Evolutionary conservation across 352 stramenopile genomes (phyloP), one percentile per base, ranked within the genome.

Genomic region (Aphanomyces astaci): DNA sequence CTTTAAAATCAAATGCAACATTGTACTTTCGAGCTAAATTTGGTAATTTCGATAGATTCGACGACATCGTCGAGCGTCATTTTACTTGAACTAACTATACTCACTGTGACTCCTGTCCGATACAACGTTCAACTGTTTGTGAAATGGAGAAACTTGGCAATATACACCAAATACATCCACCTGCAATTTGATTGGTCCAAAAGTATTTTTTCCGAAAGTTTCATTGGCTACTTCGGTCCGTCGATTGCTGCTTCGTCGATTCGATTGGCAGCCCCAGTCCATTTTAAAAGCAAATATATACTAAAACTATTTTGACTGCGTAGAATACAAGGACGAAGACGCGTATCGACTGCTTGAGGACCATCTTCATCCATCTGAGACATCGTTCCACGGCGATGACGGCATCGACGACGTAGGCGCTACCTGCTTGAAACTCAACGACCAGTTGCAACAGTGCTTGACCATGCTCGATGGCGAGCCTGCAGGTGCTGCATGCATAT

Each of bases 341-440:
- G 66, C 73, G 7, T 70, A 64, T 32, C 48, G 49, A 2, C 33
- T 70, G 19, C 13, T 52, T 5, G 64, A 49, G 13, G 15, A 48
- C n/a, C n/a, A n/a, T n/a, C n/a, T n/a, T n/a, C n/a, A n/a, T 9
- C 36, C 36, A 43, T 7, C 15, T 15, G 36, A 43, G 36, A 43
- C 15, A 15, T 7, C 7, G 36, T 15, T 15, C 36, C 7, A 43
- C 36, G n/a, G n/a, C n/a, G 62, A 64, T 32, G 40, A 53, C 45
- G 31, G 19, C 5, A 22, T 46, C 10, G 52, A 53, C 25, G 45
- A 64, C 73, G 0, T 74, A 60, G 4, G 66, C 64, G 11, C 71
- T 79, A 57, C 43, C 13, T 81, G 78, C 32, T 52, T 77, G 24
- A 75, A 80, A 40, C 64, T 89, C 2, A 59, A 73, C 9, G 71